Evolutionary conservation across 441 rosid species (phyloP).

Genomic region (Mallotus repandus): DNA sequence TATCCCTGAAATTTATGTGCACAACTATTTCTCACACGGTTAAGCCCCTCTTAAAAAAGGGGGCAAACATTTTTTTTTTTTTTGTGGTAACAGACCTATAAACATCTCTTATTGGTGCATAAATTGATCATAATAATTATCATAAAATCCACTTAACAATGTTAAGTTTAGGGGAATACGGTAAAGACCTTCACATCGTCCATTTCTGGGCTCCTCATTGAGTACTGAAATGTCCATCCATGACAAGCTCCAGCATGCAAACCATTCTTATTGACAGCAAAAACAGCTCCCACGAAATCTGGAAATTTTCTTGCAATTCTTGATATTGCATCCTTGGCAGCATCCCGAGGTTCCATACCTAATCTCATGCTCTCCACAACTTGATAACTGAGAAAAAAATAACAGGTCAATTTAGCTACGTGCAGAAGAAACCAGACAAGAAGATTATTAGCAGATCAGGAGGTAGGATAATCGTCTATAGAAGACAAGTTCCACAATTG

Average conservation of each 20-base stretch:
- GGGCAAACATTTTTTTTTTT: no score
- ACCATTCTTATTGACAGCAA: slow-evolving; percentile 74
- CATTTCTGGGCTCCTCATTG: slow-evolving; percentile 53
- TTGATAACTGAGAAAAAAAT: slow-evolving; percentile 60
- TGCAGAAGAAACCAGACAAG: background rate
- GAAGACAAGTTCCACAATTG: no score
- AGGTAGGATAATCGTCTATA: background rate
- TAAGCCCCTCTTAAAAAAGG: no score
- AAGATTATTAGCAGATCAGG: background rate
- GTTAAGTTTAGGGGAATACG: slow-evolving; percentile 43
- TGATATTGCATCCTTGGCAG: slow-evolving; percentile 76
- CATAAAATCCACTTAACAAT: no score
- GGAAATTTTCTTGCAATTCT: slow-evolving; percentile 74
- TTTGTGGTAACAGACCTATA: no score
- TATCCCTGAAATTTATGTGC: no score
- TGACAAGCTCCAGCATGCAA: slow-evolving; percentile 78
- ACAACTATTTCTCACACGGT: no score
- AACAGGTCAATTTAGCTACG: background rate
- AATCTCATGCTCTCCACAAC: slow-evolving; percentile 90
- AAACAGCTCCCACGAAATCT: slow-evolving; percentile 73
- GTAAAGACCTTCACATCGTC: slow-evolving; percentile 73
- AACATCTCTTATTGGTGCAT: no score
- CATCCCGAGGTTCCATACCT: slow-evolving; percentile 75
- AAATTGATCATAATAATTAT: no score
- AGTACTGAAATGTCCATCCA: slow-evolving; percentile 94